A percentile compares a stretch with the other conserved stretches of the same genome.
phyloP scores from a whole-genome alignment of 768 basidiomycete species.

The Steccherinum ochraceum region DNA sequence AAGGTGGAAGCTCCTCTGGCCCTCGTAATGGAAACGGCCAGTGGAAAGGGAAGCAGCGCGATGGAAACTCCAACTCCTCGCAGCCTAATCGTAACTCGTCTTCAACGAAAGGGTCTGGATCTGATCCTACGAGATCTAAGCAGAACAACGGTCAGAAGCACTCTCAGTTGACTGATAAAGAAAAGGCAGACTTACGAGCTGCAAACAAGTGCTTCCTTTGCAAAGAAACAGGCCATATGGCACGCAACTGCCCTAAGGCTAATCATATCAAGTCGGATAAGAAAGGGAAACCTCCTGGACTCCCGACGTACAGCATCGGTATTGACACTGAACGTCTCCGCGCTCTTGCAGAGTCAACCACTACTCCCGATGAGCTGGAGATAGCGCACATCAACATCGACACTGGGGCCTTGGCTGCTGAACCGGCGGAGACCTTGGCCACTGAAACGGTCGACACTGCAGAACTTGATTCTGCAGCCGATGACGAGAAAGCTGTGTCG shows the following conservation, averaged over 20 bases:
- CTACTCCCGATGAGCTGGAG: background rate
- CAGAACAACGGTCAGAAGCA: background rate
- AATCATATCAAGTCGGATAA: background rate
- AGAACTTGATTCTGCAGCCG: too few species aligned
- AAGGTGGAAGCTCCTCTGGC: background rate
- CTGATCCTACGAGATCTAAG: too few species aligned
- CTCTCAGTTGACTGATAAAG: slow-evolving; percentile 5
- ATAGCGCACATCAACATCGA: background rate
- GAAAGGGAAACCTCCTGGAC: slow-evolving; percentile 5
- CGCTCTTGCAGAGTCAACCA: background rate
- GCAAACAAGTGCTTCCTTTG: slow-evolving; percentile 9
- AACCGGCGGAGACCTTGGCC: too few species aligned
- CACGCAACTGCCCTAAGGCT: slow-evolving; percentile 6
- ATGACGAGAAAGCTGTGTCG: too few species aligned
- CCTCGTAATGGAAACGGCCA: background rate
- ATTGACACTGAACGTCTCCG: slow-evolving; percentile 6
- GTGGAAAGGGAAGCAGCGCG: background rate
- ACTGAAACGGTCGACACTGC: too few species aligned
- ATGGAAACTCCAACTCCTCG: background rate
- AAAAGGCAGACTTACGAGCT: slow-evolving; percentile 5
- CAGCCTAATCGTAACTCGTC: background rate
- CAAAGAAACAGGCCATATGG: slow-evolving; percentile 8
- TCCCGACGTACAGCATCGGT: background rate
- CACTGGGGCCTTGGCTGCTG: too few species aligned
- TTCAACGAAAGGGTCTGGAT: background rate